Evolutionary conservation across 805 yeast species (phyloP), one percentile per base, ranked within the genome.

Genomic region (Candida hungchunana): DNA sequence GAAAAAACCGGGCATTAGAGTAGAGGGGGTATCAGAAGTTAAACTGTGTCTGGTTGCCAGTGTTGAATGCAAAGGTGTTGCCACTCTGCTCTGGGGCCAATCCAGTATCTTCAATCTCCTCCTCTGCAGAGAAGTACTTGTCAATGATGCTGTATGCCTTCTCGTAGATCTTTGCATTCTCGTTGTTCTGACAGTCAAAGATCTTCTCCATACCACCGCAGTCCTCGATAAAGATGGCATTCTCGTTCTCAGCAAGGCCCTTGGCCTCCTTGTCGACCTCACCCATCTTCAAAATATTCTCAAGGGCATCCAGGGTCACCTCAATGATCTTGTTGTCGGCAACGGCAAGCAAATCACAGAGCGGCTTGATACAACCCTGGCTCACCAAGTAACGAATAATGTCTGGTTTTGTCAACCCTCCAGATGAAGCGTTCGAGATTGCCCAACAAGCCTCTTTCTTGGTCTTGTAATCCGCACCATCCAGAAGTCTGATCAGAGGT

Each of bases 401-500:
- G 42, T 87, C 96, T 7, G 97, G 97, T 60, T 79, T 82, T 28
- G 81, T 69, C 51, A 88, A 71, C 16, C 97, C 97, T 51, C 97
- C 97, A 8, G 96, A 84, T 13, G 96, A 85, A 25, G 98, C 97
- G 60, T 93, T 93, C 19, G 97, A 88, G 48, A 93, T 83, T 23
- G 97, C 97, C 98, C 98, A 93, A 71, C 97, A 90, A 4, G 98
- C 98, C 69, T 93, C 98, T 64, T 90, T 93, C 61, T 85, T 85
- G 23, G 97, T 90, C 70, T 88, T 89, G 70, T 88, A 89, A 56
- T 90, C 97, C 43, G 93, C 96, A 38, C 76, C 72, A 53, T 77
- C 74, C 60, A 93, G 72, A 46, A 81, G 66, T 59, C 88, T 80
- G 51, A 93, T 79, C 47, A 86, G 74, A 40, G 89, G 95, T 26